Evolutionary conservation across 2,329 filamentous ascomycete genomes (phyloP), one percentile per base, ranked within the genome.

Genomic region (Colletotrichum sp.): DNA sequence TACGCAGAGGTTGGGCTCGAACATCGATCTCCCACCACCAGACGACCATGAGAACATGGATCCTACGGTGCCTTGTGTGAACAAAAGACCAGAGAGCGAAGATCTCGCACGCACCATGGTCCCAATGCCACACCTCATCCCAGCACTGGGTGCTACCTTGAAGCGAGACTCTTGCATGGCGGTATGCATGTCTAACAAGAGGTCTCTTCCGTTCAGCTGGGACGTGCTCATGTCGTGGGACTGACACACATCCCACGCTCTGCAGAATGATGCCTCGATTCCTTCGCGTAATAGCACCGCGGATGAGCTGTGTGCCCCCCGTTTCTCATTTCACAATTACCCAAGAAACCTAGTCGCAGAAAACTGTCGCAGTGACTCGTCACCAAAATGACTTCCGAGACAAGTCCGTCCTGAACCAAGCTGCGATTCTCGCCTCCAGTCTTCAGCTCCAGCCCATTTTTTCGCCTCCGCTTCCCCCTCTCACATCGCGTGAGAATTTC

Each of bases 201-300:
- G 28, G 57, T 34, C 32, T 72, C 72, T 75, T 30, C 73, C 73
- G 30, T 26, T 69, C 70, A 75, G 70, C 70, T 75, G 73, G 70
- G 34, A 73, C 43, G 43, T 64, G 57, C 61, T 12, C 7, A 36
- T 63, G 61, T 34, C 34, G 61, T 24, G 21, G 34, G 64, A 36
- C 16, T 18, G 48, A 36, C 13, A 65, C 64, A 39, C 57, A 69
- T 36, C 48, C 67, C 72, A 65, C 43, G 21, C 32, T 36, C 12
- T 63, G n/a, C 14, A 30, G 24, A 55, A 21, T 34, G 36, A 60
- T 39, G 34, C 68, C 61, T 67, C 36, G 43, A 75, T 75, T 39
- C 12, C 8, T 64, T 75, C 43, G 36, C 73, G 73, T 73, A 65
- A 75, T 65, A 65, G 70, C 16, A 7, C 43, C 70, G 30, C 36